Conservation (phyloP, 441 rosid genomes). For the Adansonia grandidieri region DNA sequence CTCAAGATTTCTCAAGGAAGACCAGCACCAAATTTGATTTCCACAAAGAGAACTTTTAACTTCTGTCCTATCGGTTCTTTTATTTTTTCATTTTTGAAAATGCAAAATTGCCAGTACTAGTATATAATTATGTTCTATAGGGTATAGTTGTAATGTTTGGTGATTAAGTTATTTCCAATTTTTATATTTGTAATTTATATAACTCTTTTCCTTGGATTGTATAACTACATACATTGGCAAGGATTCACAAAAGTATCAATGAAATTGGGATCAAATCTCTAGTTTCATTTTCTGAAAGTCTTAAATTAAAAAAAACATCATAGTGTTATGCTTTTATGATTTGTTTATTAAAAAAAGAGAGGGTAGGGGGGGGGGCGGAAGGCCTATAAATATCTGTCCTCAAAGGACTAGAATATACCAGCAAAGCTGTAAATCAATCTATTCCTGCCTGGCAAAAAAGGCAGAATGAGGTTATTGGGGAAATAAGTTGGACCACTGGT, state of each 20-base stretch:
- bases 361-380: background rate
- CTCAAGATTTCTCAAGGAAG: slow-evolving; percentile 71
- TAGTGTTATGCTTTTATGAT: background rate
- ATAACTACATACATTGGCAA: background rate
- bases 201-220: background rate
- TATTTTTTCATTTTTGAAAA: background rate
- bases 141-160: background rate
- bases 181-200: background rate
- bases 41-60: slow-evolving; percentile 75
- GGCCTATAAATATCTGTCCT: background rate
- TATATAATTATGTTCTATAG: background rate
- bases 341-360: background rate
- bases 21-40: slow-evolving; percentile 80
- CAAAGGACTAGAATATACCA: background rate
- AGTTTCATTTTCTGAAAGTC: background rate
- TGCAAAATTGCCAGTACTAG: slow-evolving; percentile 13
- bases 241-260: background rate
- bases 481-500: slow-evolving; percentile 25
- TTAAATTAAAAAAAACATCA: background rate
- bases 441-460: background rate
- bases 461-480: slow-evolving; percentile 7
- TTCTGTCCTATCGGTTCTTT: background rate
- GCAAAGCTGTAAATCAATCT: slow-evolving; percentile 16
- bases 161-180: background rate
- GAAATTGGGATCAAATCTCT: background rate